Evolutionary conservation across 352 stramenopile species (phyloP).

Genomic region (Blastocystis sp.): DNA sequence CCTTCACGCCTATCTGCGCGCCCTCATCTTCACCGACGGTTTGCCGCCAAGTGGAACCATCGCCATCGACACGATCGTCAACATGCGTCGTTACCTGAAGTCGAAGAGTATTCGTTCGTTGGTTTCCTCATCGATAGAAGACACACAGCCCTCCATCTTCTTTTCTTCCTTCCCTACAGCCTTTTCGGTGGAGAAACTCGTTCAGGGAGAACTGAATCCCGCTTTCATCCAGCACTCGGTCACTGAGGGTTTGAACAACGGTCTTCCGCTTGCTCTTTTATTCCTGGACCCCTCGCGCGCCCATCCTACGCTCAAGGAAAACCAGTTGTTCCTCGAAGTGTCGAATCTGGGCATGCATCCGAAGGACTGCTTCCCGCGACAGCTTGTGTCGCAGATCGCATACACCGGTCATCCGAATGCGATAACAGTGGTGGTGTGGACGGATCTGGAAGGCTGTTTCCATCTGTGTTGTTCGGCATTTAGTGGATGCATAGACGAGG

Average conservation of each 20-base stretch:
- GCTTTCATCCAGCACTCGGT: not conserved
- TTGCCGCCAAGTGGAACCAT: not conserved
- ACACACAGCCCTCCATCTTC: not conserved
- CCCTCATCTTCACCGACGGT: not conserved
- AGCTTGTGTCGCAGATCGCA: not conserved
- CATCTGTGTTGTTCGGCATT: not conserved
- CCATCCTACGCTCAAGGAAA: not conserved
- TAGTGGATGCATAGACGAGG: not conserved
- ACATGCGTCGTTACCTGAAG: constrained; percentile 38
- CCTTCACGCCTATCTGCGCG: not conserved
- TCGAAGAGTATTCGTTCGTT: not conserved
- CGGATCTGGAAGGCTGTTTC: not conserved
- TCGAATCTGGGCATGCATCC: constrained; percentile 49
- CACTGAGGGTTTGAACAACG: not conserved
- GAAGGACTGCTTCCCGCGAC: constrained; percentile 5
- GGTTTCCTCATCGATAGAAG: not conserved
- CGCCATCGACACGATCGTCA: constrained; percentile 28
- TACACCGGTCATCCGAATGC: not conserved
- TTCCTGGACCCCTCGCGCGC: not conserved
- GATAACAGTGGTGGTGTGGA: constrained; percentile 31
- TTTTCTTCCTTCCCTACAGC: not conserved
- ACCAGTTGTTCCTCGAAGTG: not conserved
- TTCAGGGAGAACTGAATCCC: not conserved
- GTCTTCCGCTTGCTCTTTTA: not conserved
- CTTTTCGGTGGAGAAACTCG: not conserved